phyloP scores from a whole-genome alignment of 352 stramenopile genomes.

The Phytophthora brassicae region DNA sequence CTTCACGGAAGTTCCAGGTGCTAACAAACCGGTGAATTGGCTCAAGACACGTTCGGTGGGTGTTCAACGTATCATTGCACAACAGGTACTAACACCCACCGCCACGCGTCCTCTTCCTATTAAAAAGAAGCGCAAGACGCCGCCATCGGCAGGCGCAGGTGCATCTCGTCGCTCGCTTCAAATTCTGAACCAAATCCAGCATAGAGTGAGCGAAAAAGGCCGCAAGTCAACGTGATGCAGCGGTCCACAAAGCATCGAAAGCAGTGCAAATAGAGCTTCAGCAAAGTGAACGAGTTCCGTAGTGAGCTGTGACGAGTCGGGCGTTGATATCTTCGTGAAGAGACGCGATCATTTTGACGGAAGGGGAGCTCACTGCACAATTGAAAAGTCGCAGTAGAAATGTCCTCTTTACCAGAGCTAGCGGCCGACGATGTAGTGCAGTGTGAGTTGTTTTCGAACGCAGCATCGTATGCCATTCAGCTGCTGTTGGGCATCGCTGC shows the following conservation, averaged over 20 bases:
- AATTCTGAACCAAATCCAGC: conserved; percentile 83
- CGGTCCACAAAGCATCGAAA: conserved; percentile 6
- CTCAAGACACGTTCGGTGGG: conserved; percentile 73
- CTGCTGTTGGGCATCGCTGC: conserved; percentile 64
- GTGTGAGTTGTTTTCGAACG: conserved; percentile 70
- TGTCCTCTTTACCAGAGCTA: conserved; percentile 22
- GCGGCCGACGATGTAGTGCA: conserved; percentile 26
- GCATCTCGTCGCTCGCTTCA: conserved; percentile 74
- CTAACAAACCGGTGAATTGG: conserved; percentile 75
- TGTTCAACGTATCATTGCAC: conserved; percentile 15
- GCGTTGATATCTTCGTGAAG: conserved; percentile 27
- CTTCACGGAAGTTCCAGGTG: conserved; percentile 32
- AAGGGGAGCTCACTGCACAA: not conserved
- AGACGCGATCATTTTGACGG: conserved; percentile 22
- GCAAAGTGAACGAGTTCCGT: conserved; percentile 1
- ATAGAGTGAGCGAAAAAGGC: conserved; percentile 48
- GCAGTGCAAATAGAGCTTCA: conserved; percentile 13
- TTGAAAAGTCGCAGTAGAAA: not conserved
- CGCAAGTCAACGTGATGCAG: conserved; percentile 38
- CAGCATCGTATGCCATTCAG: conserved; percentile 73
- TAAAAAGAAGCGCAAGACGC: conserved; percentile 64
- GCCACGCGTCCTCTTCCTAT: conserved; percentile 32
- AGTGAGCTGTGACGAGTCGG: conserved; percentile 14
- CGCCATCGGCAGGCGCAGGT: conserved; percentile 44
- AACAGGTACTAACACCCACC: conserved; percentile 43